phyloP scores from a whole-genome alignment of 495 filamentous ascomycete species.

The Daldinia decipiens region DNA sequence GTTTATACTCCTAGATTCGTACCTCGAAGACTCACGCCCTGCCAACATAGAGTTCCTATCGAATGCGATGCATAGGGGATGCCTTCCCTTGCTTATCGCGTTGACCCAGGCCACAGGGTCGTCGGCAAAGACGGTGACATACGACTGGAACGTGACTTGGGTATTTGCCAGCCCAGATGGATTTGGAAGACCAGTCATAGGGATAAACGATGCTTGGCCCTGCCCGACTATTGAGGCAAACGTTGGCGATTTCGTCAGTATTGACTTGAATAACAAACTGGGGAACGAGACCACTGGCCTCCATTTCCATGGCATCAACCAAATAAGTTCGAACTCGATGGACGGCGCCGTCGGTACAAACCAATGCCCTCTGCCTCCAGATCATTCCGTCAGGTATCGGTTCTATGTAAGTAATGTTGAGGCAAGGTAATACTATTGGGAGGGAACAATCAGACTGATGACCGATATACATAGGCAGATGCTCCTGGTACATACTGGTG shows the following conservation, averaged over 20 bases:
- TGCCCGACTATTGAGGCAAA: conserved; percentile 73
- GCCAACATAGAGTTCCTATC: conserved; percentile 22
- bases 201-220: conserved; percentile 82
- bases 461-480: conserved; percentile 56
- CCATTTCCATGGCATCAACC: conserved; percentile 85
- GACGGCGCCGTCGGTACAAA: conserved; percentile 75
- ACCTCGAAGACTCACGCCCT: conserved; percentile 12
- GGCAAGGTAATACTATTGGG: not conserved
- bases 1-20: conserved; percentile 6
- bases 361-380: conserved; percentile 76
- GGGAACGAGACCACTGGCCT: conserved; percentile 76
- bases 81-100: conserved; percentile 17
- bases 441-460: conserved; percentile 19
- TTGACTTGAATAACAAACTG: conserved; percentile 78
- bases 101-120: conserved; percentile 41
- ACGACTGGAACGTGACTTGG: conserved; percentile 75
- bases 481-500: conserved; percentile 82
- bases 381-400: conserved; percentile 69
- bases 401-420: conserved; percentile 64
- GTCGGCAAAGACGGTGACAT: conserved; percentile 50
- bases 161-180: conserved; percentile 77
- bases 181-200: conserved; percentile 70
- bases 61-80: conserved; percentile 32
- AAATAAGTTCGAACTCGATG: conserved; percentile 75
- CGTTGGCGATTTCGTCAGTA: conserved; percentile 74